Evolutionary conservation across 164 flowering plant genomes (phyloP).

Genomic region (Paratinospora sagittata): DNA sequence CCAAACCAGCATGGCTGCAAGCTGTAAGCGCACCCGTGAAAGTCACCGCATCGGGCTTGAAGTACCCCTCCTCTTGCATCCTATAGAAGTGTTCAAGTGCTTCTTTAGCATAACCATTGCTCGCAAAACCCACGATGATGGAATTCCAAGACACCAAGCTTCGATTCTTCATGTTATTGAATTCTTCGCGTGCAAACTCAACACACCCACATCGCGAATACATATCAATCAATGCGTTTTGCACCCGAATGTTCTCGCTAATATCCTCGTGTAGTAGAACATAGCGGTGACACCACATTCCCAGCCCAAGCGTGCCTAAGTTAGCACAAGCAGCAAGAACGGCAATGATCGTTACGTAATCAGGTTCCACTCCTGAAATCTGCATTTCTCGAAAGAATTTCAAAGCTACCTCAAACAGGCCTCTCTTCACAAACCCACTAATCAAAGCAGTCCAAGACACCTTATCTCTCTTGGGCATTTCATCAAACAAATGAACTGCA

Average conservation of each 20-base stretch:
- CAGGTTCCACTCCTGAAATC: constrained; percentile 38
- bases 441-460: constrained; percentile 60
- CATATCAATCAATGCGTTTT: constrained; percentile 56
- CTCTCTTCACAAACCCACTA: constrained; percentile 46
- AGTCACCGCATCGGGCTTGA: constrained; percentile 51
- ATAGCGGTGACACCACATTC: constrained; percentile 45
- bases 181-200: constrained; percentile 42
- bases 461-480: constrained; percentile 51
- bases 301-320: constrained; percentile 45
- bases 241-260: constrained; percentile 31
- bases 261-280: constrained; percentile 21
- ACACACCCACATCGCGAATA: constrained; percentile 58
- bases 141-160: constrained; percentile 63
- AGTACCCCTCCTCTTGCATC: constrained; percentile 50
- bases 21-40: constrained; percentile 67
- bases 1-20: constrained; percentile 62
- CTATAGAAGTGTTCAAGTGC: constrained; percentile 39
- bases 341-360: constrained; percentile 50
- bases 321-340: constrained; percentile 50
- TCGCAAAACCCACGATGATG: constrained; percentile 53
- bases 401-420: constrained; percentile 40
- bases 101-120: constrained; percentile 47
- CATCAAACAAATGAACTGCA: constrained; percentile 44
- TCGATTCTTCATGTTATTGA: constrained; percentile 33
- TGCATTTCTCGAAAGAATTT: constrained; percentile 49